Evolutionary conservation across 352 stramenopile species (phyloP).

Genomic region (Globisporangium sylvaticum): DNA sequence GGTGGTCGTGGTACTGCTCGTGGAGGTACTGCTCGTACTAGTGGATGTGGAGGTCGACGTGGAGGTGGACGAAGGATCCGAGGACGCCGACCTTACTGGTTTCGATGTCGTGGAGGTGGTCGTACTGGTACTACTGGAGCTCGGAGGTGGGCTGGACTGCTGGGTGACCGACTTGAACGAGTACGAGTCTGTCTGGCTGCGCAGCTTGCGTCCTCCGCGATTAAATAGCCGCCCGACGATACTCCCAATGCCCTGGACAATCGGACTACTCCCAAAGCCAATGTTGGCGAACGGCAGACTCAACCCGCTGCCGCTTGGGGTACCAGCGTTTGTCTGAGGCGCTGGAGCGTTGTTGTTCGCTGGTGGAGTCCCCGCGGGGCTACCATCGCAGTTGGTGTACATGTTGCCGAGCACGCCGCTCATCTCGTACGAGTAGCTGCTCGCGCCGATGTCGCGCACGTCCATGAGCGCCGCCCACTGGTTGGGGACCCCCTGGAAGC

Average conservation of each 20-base stretch:
- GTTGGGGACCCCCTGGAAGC: constrained; percentile 49
- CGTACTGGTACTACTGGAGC: constrained; percentile 10
- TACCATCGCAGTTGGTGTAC: constrained; percentile 23
- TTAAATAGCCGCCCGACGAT: neutral
- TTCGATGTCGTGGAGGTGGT: constrained; percentile 1
- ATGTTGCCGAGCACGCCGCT: constrained; percentile 9
- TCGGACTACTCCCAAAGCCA: neutral
- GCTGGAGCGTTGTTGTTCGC: constrained; percentile 8
- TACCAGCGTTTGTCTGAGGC: neutral
- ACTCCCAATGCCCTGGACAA: constrained; percentile 4
- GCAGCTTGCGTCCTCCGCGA: neutral
- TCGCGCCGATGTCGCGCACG: constrained; percentile 9
- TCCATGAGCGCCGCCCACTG: constrained; percentile 16
- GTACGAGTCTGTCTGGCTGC: neutral
- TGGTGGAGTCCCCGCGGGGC: constrained; percentile 26
- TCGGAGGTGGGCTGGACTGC: neutral
- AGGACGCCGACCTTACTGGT: neutral
- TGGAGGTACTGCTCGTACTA: neutral
- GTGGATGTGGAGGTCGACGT: constrained; percentile 5
- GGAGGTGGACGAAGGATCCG: neutral
- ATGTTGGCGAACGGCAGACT: constrained; percentile 2
- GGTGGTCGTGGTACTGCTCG: neutral
- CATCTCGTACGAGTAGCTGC: constrained; percentile 14
- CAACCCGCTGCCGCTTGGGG: neutral
- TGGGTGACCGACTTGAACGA: neutral